A percentile compares a stretch with the other conserved stretches of the same genome.
These are phyloP conservation scores for Simplicillium aogashimaense DNA, from an alignment of 2,329 filamentous ascomycete species.

Conservation along the genomic window DNA sequence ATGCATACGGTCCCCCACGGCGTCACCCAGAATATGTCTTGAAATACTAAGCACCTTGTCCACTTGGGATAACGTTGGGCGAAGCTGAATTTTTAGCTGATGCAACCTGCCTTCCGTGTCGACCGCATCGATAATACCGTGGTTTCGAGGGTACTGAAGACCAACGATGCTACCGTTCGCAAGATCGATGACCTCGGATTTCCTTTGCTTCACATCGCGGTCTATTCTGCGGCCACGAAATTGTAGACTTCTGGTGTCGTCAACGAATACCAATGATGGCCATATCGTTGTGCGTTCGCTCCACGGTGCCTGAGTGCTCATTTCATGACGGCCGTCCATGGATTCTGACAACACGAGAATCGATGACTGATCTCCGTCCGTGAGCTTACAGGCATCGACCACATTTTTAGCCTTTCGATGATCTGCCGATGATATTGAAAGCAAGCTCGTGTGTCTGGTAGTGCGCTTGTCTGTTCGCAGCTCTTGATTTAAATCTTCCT, in stretches of 20 bases:
- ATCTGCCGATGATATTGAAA: constrained; percentile 25
- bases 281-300: constrained; percentile 58
- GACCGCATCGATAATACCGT: constrained; percentile 55
- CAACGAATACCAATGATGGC: constrained; percentile 48
- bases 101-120: constrained; percentile 54
- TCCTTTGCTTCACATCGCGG: constrained; percentile 38
- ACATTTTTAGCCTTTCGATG: constrained; percentile 55
- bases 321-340: constrained; percentile 50
- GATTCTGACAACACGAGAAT: constrained; percentile 62
- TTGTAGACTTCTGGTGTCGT: constrained; percentile 50
- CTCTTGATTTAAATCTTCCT: background rate
- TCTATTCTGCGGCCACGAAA: constrained; percentile 41
- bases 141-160: constrained; percentile 46
- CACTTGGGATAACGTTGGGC: constrained; percentile 55
- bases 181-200: constrained; percentile 34
- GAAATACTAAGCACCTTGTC: constrained; percentile 50
- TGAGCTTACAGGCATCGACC: constrained; percentile 61
- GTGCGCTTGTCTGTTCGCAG: background rate
- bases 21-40: constrained; percentile 51
- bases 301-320: constrained; percentile 71
- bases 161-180: constrained; percentile 37
- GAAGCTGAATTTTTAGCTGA: constrained; percentile 57
- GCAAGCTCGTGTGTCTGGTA: background rate
- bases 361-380: constrained; percentile 56
- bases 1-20: constrained; percentile 50